These are phyloP conservation scores for Dovyalis caffra DNA, from an alignment of 345 rosid genomes.

Conservation along the genomic window DNA sequence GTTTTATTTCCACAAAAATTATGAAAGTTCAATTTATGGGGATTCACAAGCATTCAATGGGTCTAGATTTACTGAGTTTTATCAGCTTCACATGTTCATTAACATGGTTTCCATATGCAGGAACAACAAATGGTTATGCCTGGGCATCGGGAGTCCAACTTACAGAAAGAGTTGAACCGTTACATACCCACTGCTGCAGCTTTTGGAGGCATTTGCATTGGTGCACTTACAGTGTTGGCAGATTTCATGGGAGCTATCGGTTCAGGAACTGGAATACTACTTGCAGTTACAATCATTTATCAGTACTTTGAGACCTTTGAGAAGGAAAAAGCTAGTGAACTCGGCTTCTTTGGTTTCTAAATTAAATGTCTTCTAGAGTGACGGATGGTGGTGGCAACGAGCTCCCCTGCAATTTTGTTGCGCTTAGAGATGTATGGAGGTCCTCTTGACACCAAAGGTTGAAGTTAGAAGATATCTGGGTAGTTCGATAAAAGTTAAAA, in stretches of 20 bases:
- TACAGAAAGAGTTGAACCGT: conserved; percentile 78
- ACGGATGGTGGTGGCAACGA: conserved; percentile 1
- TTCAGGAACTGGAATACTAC: conserved; percentile 78
- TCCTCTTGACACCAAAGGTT: conserved; percentile 8
- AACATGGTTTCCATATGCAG: conserved; percentile 20
- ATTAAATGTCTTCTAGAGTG: not conserved
- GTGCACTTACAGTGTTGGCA: conserved; percentile 77
- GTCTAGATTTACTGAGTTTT: not conserved
- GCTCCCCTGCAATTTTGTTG: conserved; percentile 19
- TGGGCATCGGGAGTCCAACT: conserved; percentile 84
- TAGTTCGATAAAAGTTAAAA: not conserved
- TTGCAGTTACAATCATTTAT: conserved; percentile 81
- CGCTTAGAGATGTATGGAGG: conserved; percentile 11
- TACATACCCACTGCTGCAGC: conserved; percentile 95
- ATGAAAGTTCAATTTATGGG: not conserved
- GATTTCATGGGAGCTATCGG: conserved; percentile 96
- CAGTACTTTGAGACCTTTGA: conserved; percentile 92
- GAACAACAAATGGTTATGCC: conserved; percentile 99
- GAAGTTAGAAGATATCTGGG: not conserved
- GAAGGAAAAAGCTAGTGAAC: conserved; percentile 86
- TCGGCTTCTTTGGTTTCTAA: conserved; percentile 83
- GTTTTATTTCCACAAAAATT: not conserved
- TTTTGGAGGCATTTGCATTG: conserved; percentile 82
- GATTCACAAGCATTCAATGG: not conserved
- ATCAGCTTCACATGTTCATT: not conserved